Base-by-base conservation (phyloP, 23 red algal genomes). In the Cyanidioschyzon merolae region DNA sequence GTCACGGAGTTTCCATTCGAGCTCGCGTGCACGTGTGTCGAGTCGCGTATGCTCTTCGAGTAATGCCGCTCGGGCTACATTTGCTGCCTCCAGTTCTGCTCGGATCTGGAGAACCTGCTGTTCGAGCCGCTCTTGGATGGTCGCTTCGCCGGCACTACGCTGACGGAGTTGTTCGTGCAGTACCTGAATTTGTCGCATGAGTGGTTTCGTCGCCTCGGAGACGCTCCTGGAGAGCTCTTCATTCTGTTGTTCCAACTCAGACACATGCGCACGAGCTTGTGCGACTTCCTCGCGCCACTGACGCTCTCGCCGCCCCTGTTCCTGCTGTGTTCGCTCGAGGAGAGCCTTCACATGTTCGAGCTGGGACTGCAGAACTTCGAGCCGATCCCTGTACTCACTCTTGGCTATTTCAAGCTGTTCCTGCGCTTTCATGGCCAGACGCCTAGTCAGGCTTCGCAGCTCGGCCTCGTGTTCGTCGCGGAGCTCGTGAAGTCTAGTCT, bases 141-240 rank as follows among this genome's bases (percentile, higher is more conserved):
- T 76, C n/a, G 41, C 79, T 35, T 74, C 85, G 15, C 84, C 80
- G 34, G 74, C 74, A 12, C 38, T 57, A 37, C 84, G 50, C 74
- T 93, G 80, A 30, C 63, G 35, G 38, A 77, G 79, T 2, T 80
- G 83, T n/a, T 77, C 83, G 50, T 87, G 80, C 26, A 93, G 57
- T 0, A 76, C 84, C 39, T 93, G 84, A 41, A 93, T 81, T 50
- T 88, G 90, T 51, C 80, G 79, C 35, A 93, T 40, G 24, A 93
- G 76, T 39, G 90, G 90, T 29, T 81, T 50, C 39, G 90, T 93
- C 0, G 83, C 90, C 45, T 84, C 80, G 18, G 90, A 85, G 30
- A 93, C 45, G 32, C 79, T 74, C 34, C 79, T 75, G 3, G 84
- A 84, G 30, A 85, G 40, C 80, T 93, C 84, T 76, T 93, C 84